Conservation (phyloP, 148 eudicot genomes). For the Selenicereus undatus region DNA sequence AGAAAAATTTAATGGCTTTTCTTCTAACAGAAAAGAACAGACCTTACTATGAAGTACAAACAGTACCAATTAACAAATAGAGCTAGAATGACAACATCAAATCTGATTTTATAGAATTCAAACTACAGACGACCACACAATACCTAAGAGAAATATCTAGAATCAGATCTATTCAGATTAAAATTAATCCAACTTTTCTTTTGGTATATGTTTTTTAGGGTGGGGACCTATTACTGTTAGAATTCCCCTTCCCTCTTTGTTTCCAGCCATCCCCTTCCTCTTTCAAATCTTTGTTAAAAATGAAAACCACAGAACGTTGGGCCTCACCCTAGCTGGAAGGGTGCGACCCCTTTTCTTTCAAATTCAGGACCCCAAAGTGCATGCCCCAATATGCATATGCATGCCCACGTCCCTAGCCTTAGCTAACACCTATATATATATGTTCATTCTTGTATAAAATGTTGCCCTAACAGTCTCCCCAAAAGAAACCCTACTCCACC, state of each 20-base stretch:
- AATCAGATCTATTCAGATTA: too few species aligned
- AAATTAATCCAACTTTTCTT: background rate
- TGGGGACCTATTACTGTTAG: background rate
- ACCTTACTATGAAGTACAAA: too few species aligned
- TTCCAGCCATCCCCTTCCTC: background rate
- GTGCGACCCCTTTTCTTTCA: background rate
- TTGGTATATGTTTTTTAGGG: too few species aligned
- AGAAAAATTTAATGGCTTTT: too few species aligned
- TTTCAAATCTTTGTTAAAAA: background rate
- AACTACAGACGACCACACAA: too few species aligned
- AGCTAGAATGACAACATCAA: too few species aligned
- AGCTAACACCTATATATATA: too few species aligned
- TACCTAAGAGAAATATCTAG: too few species aligned
- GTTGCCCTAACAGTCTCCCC: background rate
- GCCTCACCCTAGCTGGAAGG: background rate
- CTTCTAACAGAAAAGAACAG: too few species aligned
- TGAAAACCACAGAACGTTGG: background rate
- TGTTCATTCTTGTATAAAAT: background rate
- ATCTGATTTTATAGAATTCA: too few species aligned
- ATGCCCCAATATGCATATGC: slow-evolving; percentile 2
- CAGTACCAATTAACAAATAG: too few species aligned
- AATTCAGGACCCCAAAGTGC: background rate
- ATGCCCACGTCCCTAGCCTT: background rate
- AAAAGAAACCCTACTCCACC: slow-evolving; percentile 3
- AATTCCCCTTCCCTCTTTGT: background rate